Base-by-base conservation (phyloP, 1,284 basidiomycete species). In the Austroboletus rostrupii region DNA sequence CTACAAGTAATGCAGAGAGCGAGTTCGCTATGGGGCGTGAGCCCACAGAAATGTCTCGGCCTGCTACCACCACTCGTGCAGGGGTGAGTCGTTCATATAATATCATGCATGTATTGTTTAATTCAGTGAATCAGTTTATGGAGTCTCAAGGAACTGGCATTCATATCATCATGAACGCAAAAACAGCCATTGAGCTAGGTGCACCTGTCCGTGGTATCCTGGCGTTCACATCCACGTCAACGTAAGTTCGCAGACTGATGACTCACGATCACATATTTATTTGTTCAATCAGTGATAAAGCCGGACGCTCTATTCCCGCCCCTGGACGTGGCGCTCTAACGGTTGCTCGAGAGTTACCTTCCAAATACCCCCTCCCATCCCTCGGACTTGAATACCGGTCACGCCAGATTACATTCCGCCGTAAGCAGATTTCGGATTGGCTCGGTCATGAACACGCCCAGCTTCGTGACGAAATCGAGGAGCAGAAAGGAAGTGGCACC, bases 1-100 rank as follows among this genome's bases (percentile, higher is more conserved):
- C 97, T 7, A 99, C 97, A 8, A 94, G 90, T 71, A 97, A 96
- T 66, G 88, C 94, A 6, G 91, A 95, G 70, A 91, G 92, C 35
- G 97, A 99, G 72, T 90, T 97, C 63, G 95, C 95, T 10, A 97
- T 97, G 83, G 97, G 97, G 56, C 93, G 97, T 61, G 96, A 99
- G 71, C 96, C 96, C 26, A 92, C 89, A 40, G 96, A 99, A 71
- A 96, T 98, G 90, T 99, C 96, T 48, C 89, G 96, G 54, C 97
- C 97, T 23, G 90, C 95, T 36, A 98, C 96, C 6, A 92, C 89
- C 21, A 98, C 94, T 59, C 91, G 97, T 66, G 80, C 93, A 64
- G 94, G 95, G 57, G 86, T 89, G 64, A 60, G 83, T 71, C 14
- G 17, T 45, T 35, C 45, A 23, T 37, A 47, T 48, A 35, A 44